Evolutionary conservation across 345 rosid genomes (phyloP).

Genomic region (Brassica incana): DNA sequence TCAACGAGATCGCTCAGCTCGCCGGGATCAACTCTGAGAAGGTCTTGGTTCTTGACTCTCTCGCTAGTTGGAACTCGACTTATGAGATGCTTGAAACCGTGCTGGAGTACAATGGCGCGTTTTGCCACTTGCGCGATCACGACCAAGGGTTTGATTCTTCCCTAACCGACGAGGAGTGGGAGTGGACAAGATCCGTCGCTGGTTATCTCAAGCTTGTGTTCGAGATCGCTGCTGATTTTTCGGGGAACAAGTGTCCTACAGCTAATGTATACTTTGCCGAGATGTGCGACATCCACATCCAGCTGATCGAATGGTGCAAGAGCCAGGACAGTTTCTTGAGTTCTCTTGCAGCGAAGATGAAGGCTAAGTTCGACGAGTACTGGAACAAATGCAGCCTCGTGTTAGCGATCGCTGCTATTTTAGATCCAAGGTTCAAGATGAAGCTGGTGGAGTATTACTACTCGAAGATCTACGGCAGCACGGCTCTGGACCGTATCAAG

Average conservation of each 20-base stretch:
- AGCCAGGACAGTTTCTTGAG: constrained; percentile 63
- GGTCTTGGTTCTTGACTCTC: constrained; percentile 63
- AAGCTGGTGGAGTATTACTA: constrained; percentile 92
- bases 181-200: constrained; percentile 58
- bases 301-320: constrained; percentile 90
- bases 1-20: constrained; percentile 67
- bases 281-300: constrained; percentile 81
- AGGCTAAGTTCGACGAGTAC: constrained; percentile 71
- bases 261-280: constrained; percentile 88
- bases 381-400: constrained; percentile 93
- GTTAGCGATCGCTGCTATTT: constrained; percentile 81
- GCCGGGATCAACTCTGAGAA: constrained; percentile 60
- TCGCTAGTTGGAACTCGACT: constrained; percentile 71
- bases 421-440: constrained; percentile 95
- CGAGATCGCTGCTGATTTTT: constrained; percentile 61
- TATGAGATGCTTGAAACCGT: constrained; percentile 76
- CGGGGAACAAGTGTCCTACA: constrained; percentile 62
- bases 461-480: constrained; percentile 90
- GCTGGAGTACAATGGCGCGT: constrained; percentile 62
- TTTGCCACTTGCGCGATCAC: constrained; percentile 63
- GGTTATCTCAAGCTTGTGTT: constrained; percentile 60
- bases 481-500: constrained; percentile 78
- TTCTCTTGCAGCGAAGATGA: constrained; percentile 73
- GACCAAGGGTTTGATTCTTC: constrained; percentile 54
- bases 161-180: constrained; percentile 80